Evolutionary conservation across 1,139 yeast species (phyloP).

Genomic region (Schizosaccharomyces versatilis): DNA sequence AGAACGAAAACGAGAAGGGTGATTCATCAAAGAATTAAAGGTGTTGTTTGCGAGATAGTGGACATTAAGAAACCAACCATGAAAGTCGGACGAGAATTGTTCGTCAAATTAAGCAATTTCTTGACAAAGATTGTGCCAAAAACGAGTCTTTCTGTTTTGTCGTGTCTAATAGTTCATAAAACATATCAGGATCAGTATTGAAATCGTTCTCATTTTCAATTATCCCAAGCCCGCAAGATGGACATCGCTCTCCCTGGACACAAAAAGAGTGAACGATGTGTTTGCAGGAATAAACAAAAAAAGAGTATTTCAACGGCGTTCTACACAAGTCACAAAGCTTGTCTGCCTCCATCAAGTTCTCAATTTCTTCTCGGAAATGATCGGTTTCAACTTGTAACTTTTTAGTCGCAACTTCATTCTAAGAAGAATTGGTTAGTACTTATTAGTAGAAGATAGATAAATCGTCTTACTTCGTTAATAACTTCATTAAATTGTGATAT

Average conservation of each 20-base stretch:
- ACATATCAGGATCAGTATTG: not conserved
- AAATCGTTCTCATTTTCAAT: not conserved
- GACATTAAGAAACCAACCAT: not conserved
- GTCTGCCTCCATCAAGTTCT: not conserved
- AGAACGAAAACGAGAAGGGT: not conserved
- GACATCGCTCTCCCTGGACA: not conserved
- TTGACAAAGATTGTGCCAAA: not conserved
- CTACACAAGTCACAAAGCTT: not conserved
- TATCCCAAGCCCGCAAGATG: not conserved
- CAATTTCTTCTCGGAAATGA: not conserved
- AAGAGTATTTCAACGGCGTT: not conserved
- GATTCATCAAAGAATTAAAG: not conserved
- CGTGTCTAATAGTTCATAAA: not conserved
- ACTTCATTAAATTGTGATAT: no score
- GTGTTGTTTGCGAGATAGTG: not conserved
- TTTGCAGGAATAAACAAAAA: not conserved
- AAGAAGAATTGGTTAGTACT: no score
- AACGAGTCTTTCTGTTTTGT: not conserved
- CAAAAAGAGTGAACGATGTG: not conserved
- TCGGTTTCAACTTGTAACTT: not conserved
- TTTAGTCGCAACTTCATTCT: not conserved
- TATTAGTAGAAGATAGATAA: no score
- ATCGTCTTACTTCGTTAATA: no score
- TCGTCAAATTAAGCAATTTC: no score
- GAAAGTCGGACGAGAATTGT: no score